phyloP scores from a whole-genome alignment of 495 filamentous ascomycete genomes.

The Cairneyella variabilis region DNA sequence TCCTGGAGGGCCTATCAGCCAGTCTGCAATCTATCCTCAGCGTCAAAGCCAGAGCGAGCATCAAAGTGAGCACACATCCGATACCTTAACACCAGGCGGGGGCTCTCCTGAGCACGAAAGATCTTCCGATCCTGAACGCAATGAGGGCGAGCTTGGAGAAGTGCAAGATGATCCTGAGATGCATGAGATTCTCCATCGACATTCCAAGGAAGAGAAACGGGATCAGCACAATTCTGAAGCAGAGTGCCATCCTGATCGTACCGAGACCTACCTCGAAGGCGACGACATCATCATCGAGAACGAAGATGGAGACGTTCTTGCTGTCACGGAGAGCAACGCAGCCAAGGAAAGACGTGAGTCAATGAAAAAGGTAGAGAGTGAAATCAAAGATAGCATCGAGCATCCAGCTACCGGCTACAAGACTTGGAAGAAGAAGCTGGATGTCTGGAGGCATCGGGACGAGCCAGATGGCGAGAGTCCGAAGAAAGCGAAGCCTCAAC shows the following conservation, averaged over 20 bases:
- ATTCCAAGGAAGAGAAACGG: slow-evolving; percentile 31
- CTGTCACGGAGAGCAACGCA: slow-evolving; percentile 41
- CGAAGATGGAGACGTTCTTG: slow-evolving; percentile 79
- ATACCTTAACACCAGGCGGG: slow-evolving; percentile 26
- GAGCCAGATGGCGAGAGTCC: slow-evolving; percentile 29
- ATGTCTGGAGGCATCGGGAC: slow-evolving; percentile 21
- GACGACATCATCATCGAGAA: slow-evolving; percentile 81
- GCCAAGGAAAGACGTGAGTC: slow-evolving; percentile 58
- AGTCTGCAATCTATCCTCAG: slow-evolving; percentile 84
- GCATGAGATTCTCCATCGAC: slow-evolving; percentile 22
- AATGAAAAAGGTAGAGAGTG: slow-evolving; percentile 41
- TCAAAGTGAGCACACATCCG: slow-evolving; percentile 19
- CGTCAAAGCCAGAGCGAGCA: slow-evolving; percentile 43
- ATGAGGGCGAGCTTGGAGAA: slow-evolving; percentile 22
- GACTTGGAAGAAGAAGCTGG: slow-evolving; percentile 25
- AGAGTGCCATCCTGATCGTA: slow-evolving; percentile 26
- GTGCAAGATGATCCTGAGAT: slow-evolving; percentile 25
- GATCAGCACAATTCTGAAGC: slow-evolving; percentile 27
- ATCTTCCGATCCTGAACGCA: slow-evolving; percentile 29
- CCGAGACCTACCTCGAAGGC: slow-evolving; percentile 81
- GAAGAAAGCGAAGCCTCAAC: slow-evolving; percentile 22
- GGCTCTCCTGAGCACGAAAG: slow-evolving; percentile 28
- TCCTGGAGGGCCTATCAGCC: slow-evolving; percentile 82
- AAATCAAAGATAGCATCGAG: slow-evolving; percentile 35
- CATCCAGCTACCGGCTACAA: slow-evolving; percentile 17